Conservation (phyloP, 202 grass and related monocot species). For the Setaria viridis region DNA sequence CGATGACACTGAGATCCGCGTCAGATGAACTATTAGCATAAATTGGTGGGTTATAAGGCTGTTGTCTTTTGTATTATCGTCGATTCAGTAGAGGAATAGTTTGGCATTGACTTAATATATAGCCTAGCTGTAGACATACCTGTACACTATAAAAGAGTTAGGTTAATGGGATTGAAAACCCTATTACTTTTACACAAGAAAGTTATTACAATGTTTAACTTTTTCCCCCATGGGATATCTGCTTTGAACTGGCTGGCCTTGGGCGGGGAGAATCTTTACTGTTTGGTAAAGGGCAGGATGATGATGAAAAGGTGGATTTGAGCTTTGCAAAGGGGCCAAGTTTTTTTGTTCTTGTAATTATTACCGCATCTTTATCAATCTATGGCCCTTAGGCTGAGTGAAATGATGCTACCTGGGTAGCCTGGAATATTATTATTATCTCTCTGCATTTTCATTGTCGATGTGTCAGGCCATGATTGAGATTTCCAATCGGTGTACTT, state of each 20-base stretch:
- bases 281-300: slow-evolving; percentile 55
- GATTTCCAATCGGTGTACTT: slow-evolving; percentile 48
- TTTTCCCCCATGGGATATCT: not conserved
- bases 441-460: slow-evolving; percentile 1
- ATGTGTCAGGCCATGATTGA: slow-evolving; percentile 63
- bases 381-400: slow-evolving; percentile 40
- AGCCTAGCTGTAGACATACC: not conserved
- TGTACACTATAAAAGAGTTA: not conserved
- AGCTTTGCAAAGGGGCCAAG: slow-evolving; percentile 69
- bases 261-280: slow-evolving; percentile 63
- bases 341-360: slow-evolving; percentile 66
- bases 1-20: not conserved
- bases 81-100: not conserved
- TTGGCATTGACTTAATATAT: not conserved
- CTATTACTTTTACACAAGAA: not conserved
- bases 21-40: not conserved
- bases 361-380: slow-evolving; percentile 67
- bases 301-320: slow-evolving; percentile 63
- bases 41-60: not conserved
- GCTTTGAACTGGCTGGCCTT: slow-evolving; percentile 32
- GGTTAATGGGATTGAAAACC: not conserved
- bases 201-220: not conserved
- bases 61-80: too few species aligned
- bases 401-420: slow-evolving; percentile 62
- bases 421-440: slow-evolving; percentile 45